Evolutionary conservation across 2,329 filamentous ascomycete genomes (phyloP).

Genomic region (Neonectria magnoliae): DNA sequence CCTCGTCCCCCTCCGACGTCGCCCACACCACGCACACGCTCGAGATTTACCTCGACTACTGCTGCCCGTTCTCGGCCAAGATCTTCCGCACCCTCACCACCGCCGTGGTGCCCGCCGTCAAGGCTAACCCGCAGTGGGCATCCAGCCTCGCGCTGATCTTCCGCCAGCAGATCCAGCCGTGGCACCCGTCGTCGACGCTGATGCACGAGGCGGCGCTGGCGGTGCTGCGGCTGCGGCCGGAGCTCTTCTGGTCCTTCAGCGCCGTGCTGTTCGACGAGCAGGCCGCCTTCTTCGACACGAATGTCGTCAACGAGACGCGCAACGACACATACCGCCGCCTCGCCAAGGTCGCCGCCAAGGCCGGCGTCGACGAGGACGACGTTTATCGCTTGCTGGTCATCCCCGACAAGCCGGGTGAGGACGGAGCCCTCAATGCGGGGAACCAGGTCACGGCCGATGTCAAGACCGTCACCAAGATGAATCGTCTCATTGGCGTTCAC

Average conservation of each 20-base stretch:
- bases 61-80: conserved; percentile 77
- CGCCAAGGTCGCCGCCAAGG: conserved; percentile 74
- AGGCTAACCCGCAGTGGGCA: conserved; percentile 65
- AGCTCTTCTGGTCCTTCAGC: conserved; percentile 84
- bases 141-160: conserved; percentile 78
- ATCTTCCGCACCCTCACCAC: conserved; percentile 81
- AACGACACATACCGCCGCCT: conserved; percentile 86
- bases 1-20: conserved; percentile 48
- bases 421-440: conserved; percentile 78
- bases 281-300: conserved; percentile 83
- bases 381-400: conserved; percentile 77
- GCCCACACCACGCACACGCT: conserved; percentile 65
- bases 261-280: conserved; percentile 73
- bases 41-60: conserved; percentile 85
- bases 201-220: conserved; percentile 86
- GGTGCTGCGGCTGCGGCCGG: conserved; percentile 75
- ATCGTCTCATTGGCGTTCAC: conserved; percentile 83
- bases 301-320: conserved; percentile 82
- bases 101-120: conserved; percentile 72
- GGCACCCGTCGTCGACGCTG: conserved; percentile 89
- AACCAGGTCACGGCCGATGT: conserved; percentile 87
- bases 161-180: conserved; percentile 92
- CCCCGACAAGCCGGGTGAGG: conserved; percentile 70
- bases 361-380: conserved; percentile 75
- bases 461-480: conserved; percentile 84